Evolutionary conservation across 805 yeast genomes (phyloP), one percentile per base, ranked within the genome.

Genomic region (Clavispora asparagi): DNA sequence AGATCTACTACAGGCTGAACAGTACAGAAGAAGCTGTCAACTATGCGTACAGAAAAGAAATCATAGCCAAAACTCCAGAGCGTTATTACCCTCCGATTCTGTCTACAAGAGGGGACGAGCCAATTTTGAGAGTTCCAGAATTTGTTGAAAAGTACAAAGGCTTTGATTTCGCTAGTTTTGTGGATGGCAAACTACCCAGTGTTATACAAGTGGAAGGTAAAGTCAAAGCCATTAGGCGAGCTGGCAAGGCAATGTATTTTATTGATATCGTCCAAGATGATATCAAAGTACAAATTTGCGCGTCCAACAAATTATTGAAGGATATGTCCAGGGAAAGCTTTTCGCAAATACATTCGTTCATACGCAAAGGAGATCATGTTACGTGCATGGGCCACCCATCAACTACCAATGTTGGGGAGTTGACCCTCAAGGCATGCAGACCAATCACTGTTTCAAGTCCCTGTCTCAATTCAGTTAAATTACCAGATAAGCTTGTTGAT

Each of bases 361-460:
- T 89, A 35, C 72, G 83, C 41, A 76, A 77, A 19, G 97, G 97
- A 0, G 99, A 92, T 58, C 77, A 75, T 39, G 67, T 92, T 4
- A 66, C 78, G 7, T 79, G 83, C 23, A 56, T 64, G 3, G 99
- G 99, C 0, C 60, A 55, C 23, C 90, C 97, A 0, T 87, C 92
- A 25, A 61, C 77, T 3, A 87, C 97, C 0, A 81, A 83, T 45
- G 79, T 81, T 4, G 94, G 92, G 0, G 96, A 91, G 53, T 66
- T 90, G 7, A 84, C 96, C 1, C 58, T 92, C 43, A 80, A 85
- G 51, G 73, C 83, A 11, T 63, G 66, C 0, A 48, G 59, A n/a
- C 74, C 81, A 1, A 61, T 87, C 1, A 49, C 42, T 25, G 62
- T 89, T 11, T 73, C 85, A 7, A 63, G 91, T 0, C 92, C 96